These are phyloP conservation scores for Bruguiera hainesii DNA, from an alignment of 441 rosid genomes.

Conservation along the genomic window DNA sequence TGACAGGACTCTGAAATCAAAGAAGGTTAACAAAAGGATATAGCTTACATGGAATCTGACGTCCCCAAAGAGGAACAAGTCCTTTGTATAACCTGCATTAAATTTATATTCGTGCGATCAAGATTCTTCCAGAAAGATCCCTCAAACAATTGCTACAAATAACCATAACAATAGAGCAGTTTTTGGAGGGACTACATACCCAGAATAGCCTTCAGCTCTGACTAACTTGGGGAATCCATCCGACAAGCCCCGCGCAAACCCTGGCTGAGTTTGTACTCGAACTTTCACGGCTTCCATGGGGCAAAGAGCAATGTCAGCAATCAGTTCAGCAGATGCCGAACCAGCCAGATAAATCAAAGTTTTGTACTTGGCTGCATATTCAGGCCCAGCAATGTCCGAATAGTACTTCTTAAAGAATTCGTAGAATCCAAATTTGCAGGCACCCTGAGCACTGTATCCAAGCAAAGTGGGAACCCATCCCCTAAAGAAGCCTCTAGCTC, in stretches of 20 bases:
- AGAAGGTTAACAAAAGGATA: background rate
- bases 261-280: conserved; percentile 96
- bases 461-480: conserved; percentile 97
- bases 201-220: conserved; percentile 75
- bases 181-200: conserved; percentile 36
- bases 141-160: background rate
- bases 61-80: conserved; percentile 95
- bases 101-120: background rate
- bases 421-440: conserved; percentile 92
- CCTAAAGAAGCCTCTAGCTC: conserved; percentile 78
- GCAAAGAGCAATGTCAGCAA: conserved; percentile 94
- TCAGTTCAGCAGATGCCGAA: conserved; percentile 93
- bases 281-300: conserved; percentile 98
- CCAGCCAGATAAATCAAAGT: conserved; percentile 97
- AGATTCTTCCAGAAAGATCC: background rate
- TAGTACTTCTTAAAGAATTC: conserved; percentile 95
- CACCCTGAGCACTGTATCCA: conserved; percentile 99
- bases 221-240: conserved; percentile 93
- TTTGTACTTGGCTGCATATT: conserved; percentile 73
- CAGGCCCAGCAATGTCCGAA: conserved; percentile 94
- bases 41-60: conserved; percentile 96
- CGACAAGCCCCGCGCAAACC: conserved; percentile 84
- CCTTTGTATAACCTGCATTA: conserved; percentile 89
- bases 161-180: background rate
- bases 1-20: background rate